A percentile compares a stretch with the other conserved stretches of the same genome.
These are phyloP conservation scores for Albugo laibachii DNA, from an alignment of 352 stramenopile species.

Conservation along the genomic window DNA sequence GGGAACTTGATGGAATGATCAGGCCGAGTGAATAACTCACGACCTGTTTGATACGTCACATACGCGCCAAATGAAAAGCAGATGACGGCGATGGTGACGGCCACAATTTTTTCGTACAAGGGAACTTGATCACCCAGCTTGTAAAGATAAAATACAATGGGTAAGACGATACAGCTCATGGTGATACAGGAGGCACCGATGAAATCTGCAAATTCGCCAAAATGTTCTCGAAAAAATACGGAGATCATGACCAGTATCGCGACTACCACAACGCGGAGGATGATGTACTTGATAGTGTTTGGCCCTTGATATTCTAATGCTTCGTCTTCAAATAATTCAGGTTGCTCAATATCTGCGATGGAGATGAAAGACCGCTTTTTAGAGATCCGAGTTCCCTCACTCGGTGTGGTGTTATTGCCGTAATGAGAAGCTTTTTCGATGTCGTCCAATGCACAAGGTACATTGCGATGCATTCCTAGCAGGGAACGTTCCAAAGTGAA, in stretches of 20 bases:
- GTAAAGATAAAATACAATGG: conserved; percentile 6
- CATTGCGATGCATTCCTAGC: conserved; percentile 1
- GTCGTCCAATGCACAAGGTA: conserved; percentile 5
- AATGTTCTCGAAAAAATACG: conserved; percentile 20
- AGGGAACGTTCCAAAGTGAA: background rate
- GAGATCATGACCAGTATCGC: conserved; percentile 18
- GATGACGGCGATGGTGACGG: conserved; percentile 2
- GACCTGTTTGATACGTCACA: conserved; percentile 3
- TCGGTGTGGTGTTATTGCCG: background rate
- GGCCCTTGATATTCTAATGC: background rate
- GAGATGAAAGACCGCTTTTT: background rate
- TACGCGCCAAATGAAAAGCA: conserved; percentile 6
- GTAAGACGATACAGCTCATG: conserved; percentile 24
- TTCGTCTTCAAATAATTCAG: background rate
- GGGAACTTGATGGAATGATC: background rate
- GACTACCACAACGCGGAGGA: conserved; percentile 22
- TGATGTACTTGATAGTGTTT: conserved; percentile 7
- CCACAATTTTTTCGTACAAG: conserved; percentile 6
- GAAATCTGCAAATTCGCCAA: conserved; percentile 32
- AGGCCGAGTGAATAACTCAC: conserved; percentile 5
- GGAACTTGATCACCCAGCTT: conserved; percentile 4
- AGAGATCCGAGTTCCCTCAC: background rate
- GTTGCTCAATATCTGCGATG: background rate
- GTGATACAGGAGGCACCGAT: conserved; percentile 27
- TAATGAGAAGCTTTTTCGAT: background rate